phyloP scores from a whole-genome alignment of 1,284 basidiomycete genomes.

The Ustilago vetiveriae region DNA sequence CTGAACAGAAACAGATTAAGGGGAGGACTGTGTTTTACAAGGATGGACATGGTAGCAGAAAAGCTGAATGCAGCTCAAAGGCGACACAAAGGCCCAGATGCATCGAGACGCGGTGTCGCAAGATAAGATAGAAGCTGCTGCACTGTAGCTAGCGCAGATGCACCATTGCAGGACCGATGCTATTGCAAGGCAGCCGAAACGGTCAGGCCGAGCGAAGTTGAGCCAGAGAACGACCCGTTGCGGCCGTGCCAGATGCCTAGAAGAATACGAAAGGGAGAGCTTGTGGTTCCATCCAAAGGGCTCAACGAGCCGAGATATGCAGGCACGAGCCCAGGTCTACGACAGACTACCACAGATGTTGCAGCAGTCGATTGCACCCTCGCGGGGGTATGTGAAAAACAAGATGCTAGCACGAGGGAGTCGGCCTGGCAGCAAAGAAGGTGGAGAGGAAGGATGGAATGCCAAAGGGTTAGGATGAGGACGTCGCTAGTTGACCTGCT shows the following conservation, averaged over 20 bases:
- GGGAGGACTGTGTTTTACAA: slow-evolving; percentile 33
- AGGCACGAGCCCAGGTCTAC: slow-evolving; percentile 2
- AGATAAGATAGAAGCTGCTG: too few species aligned
- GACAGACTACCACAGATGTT: too few species aligned
- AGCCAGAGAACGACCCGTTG: not conserved
- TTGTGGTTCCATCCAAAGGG: slow-evolving; percentile 18
- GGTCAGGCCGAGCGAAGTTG: not conserved
- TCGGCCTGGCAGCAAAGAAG: not conserved
- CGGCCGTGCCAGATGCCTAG: not conserved
- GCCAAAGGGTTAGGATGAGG: not conserved
- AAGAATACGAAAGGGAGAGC: slow-evolving; percentile 10
- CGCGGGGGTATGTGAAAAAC: slow-evolving; percentile 31
- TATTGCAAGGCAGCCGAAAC: too few species aligned
- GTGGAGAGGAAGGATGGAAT: not conserved
- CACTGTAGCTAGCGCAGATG: too few species aligned
- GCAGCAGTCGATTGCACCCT: slow-evolving; percentile 2
- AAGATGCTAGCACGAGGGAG: not conserved
- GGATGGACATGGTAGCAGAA: too few species aligned
- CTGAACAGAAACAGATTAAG: slow-evolving; percentile 2
- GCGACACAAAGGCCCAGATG: too few species aligned
- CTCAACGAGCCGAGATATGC: slow-evolving; percentile 4
- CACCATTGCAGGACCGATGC: too few species aligned
- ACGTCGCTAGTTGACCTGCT: slow-evolving; percentile 50
- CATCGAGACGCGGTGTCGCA: too few species aligned
- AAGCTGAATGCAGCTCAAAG: too few species aligned